A percentile compares a stretch with the other conserved stretches of the same genome.
Conservation (phyloP, 345 rosid species). For the Pistacia vera region DNA sequence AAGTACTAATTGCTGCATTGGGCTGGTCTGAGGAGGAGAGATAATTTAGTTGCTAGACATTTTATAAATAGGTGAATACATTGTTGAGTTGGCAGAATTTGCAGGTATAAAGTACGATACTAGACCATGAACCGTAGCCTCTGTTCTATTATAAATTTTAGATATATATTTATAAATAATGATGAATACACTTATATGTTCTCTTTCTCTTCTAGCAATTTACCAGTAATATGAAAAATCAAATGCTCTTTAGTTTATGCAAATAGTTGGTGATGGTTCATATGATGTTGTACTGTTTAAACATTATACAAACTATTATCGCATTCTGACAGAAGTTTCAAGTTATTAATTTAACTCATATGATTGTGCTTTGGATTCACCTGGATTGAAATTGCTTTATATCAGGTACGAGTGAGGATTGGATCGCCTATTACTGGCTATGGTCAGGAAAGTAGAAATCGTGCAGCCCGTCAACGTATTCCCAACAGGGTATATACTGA, state of each 20-base stretch:
- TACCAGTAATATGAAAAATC: neutral
- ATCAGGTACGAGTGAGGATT: slow-evolving; percentile 90
- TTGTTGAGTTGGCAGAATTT: neutral
- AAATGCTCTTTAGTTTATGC: neutral
- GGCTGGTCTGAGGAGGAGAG: neutral
- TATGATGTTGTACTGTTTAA: neutral
- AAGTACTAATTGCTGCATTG: neutral
- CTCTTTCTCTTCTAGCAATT: neutral
- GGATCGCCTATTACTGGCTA: slow-evolving; percentile 97
- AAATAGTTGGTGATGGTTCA: neutral
- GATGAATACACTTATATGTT: neutral
- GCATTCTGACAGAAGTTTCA: neutral
- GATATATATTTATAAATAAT: neutral
- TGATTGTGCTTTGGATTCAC: slow-evolving; percentile 8
- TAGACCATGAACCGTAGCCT: neutral
- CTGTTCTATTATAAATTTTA: neutral
- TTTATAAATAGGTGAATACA: neutral
- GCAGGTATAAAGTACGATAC: neutral
- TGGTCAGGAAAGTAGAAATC: slow-evolving; percentile 95
- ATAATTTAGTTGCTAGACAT: neutral
- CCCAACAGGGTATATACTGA: slow-evolving; percentile 78
- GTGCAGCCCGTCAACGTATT: slow-evolving; percentile 95
- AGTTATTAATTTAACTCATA: neutral
- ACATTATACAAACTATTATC: neutral
- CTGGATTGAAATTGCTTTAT: slow-evolving; percentile 20